Percentiles rank a stretch among this genome's conserved stretches.
Evolutionary conservation across 805 yeast species (phyloP).

Genomic region (Candida chilensis): DNA sequence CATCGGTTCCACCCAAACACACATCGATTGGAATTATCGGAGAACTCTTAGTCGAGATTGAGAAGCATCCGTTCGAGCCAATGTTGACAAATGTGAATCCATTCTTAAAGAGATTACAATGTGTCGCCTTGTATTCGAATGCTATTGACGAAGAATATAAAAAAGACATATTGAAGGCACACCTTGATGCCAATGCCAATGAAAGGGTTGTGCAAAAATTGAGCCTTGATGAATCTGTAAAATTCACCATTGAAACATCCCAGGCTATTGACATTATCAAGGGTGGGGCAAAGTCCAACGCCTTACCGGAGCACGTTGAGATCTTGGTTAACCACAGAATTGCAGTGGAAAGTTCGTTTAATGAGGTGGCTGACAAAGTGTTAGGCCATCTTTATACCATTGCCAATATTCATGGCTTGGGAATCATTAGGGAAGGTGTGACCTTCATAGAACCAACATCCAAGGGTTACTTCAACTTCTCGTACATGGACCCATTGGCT

Average conservation of each 20-base stretch:
- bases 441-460: slow-evolving; percentile 11
- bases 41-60: slow-evolving; percentile 26
- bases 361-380: slow-evolving; percentile 19
- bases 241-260: slow-evolving; percentile 32
- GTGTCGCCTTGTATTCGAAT: slow-evolving; percentile 34
- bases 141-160: slow-evolving; percentile 20
- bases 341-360: slow-evolving; percentile 31
- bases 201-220: slow-evolving; percentile 22
- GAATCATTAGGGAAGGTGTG: slow-evolving; percentile 17
- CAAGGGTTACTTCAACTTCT: slow-evolving; percentile 20
- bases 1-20: slow-evolving; percentile 39
- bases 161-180: slow-evolving; percentile 26
- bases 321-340: slow-evolving; percentile 35
- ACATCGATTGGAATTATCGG: slow-evolving; percentile 39
- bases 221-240: slow-evolving; percentile 12
- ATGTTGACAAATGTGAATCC: slow-evolving; percentile 34
- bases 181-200: slow-evolving; percentile 24
- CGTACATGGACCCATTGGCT: slow-evolving; percentile 12
- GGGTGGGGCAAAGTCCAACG: slow-evolving; percentile 43
- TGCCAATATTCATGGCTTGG: slow-evolving; percentile 27
- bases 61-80: slow-evolving; percentile 23
- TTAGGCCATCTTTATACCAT: slow-evolving; percentile 16
- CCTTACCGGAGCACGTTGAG: slow-evolving; percentile 38
- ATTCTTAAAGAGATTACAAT: slow-evolving; percentile 29
- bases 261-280: slow-evolving; percentile 37